Conservation (phyloP, 805 yeast species). For the Torulaspora quercuum region DNA sequence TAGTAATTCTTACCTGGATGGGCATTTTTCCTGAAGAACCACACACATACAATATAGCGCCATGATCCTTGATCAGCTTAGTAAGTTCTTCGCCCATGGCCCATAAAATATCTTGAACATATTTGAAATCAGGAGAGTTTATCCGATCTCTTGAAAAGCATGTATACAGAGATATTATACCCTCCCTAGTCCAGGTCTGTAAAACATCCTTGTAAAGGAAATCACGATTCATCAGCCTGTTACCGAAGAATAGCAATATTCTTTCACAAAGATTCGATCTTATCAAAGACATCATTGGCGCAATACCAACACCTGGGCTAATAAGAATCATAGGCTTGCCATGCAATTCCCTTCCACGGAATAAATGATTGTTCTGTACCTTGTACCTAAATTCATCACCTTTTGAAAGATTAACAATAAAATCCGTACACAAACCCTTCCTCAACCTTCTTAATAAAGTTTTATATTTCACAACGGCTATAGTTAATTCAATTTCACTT, state of each 20-base stretch:
- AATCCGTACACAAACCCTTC: slow-evolving; percentile 77
- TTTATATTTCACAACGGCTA: slow-evolving; percentile 82
- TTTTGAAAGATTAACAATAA: slow-evolving; percentile 51
- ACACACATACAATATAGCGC: slow-evolving; percentile 74
- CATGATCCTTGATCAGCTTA: slow-evolving; percentile 48
- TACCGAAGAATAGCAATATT: slow-evolving; percentile 68
- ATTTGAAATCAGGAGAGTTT: slow-evolving; percentile 45
- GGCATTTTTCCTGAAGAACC: slow-evolving; percentile 98
- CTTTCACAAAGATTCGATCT: slow-evolving; percentile 34
- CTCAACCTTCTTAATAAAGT: slow-evolving; percentile 76
- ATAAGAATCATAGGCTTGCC: slow-evolving; percentile 64
- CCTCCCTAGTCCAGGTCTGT: slow-evolving; percentile 37
- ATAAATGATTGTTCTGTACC: slow-evolving; percentile 43
- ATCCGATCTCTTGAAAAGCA: slow-evolving; percentile 49
- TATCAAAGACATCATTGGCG: slow-evolving; percentile 80
- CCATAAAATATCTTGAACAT: slow-evolving; percentile 76
- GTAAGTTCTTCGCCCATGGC: slow-evolving; percentile 47
- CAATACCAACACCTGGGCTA: slow-evolving; percentile 95
- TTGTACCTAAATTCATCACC: slow-evolving; percentile 54
- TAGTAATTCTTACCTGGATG: slow-evolving; percentile 73
- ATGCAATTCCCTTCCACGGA: slow-evolving; percentile 23
- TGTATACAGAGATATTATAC: slow-evolving; percentile 41
- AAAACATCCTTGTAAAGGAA: slow-evolving; percentile 60
- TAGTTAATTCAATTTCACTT: slow-evolving; percentile 60
- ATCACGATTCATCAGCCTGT: slow-evolving; percentile 63